phyloP scores from a whole-genome alignment of 2,329 filamentous ascomycete genomes.

The Cryoendolithus antarcticus region DNA sequence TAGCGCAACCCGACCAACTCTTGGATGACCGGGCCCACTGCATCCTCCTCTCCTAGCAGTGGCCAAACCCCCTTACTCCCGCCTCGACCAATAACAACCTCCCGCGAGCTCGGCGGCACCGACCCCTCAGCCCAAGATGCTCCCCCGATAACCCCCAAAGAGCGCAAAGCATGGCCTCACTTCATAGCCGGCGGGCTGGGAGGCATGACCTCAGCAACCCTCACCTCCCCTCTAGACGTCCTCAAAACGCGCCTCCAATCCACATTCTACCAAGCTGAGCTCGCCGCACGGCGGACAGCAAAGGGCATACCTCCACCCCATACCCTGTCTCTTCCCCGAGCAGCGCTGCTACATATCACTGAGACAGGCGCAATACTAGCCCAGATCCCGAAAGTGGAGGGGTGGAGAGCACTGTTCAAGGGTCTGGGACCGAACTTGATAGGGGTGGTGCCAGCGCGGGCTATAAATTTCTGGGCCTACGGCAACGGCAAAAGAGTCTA shows the following conservation, averaged over 20 bases:
- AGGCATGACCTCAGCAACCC: slow-evolving; percentile 79
- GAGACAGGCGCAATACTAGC: slow-evolving; percentile 80
- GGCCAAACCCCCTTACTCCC: too few species aligned
- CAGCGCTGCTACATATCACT: slow-evolving; percentile 59
- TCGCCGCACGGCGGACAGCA: slow-evolving; percentile 54
- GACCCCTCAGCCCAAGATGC: slow-evolving; percentile 25
- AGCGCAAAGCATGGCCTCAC: slow-evolving; percentile 72
- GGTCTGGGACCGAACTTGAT: slow-evolving; percentile 82
- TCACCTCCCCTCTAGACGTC: slow-evolving; percentile 90
- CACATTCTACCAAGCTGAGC: slow-evolving; percentile 82
- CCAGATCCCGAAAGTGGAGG: slow-evolving; percentile 69
- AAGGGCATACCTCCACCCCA: slow-evolving; percentile 40
- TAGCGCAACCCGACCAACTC: too few species aligned
- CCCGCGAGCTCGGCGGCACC: slow-evolving; percentile 17
- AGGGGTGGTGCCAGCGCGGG: slow-evolving; percentile 76
- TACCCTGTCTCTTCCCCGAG: slow-evolving; percentile 52
- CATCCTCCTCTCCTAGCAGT: too few species aligned
- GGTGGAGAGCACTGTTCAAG: slow-evolving; percentile 81
- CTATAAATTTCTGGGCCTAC: slow-evolving; percentile 90
- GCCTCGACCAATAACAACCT: slow-evolving; percentile 10
- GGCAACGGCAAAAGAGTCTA: slow-evolving; percentile 81
- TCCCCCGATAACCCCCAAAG: slow-evolving; percentile 23
- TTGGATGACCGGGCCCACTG: too few species aligned
- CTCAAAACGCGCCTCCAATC: slow-evolving; percentile 88
- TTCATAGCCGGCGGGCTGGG: slow-evolving; percentile 81